phyloP scores from a whole-genome alignment of 352 stramenopile species.

The Globisporangium recalcitrans region DNA sequence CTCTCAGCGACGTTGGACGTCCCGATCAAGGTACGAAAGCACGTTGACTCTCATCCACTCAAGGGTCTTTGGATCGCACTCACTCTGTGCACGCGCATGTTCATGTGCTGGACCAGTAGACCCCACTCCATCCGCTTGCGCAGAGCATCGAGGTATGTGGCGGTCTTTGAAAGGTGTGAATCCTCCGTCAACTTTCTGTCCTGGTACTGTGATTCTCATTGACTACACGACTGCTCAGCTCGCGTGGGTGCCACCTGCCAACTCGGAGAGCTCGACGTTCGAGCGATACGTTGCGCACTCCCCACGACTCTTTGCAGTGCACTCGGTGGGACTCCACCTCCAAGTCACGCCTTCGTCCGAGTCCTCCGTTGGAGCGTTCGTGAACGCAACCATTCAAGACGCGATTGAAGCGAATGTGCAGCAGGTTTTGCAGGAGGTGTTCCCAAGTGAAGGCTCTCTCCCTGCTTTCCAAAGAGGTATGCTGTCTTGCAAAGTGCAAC shows the following conservation, averaged over 20 bases:
- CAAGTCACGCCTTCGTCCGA: slow-evolving; percentile 10
- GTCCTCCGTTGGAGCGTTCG: slow-evolving; percentile 2
- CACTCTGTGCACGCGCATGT: too few relatives aligned
- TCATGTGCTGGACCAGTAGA: background rate
- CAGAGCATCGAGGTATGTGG: slow-evolving; percentile 31
- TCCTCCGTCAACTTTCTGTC: too few relatives aligned
- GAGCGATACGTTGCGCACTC: slow-evolving; percentile 26
- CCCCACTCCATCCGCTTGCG: slow-evolving; percentile 26
- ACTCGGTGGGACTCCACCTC: slow-evolving; percentile 32
- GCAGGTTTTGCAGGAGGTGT: slow-evolving; percentile 16
- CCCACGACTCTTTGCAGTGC: slow-evolving; percentile 18
- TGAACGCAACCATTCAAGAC: slow-evolving; percentile 19
- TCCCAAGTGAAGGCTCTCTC: slow-evolving; percentile 18
- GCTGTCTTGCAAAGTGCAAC: too few relatives aligned
- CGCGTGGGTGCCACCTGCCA: slow-evolving; percentile 22
- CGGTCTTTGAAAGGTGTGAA: background rate
- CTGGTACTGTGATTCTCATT: background rate
- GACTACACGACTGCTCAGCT: slow-evolving; percentile 21
- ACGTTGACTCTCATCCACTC: background rate
- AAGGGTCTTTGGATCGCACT: too few relatives aligned
- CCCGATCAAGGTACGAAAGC: slow-evolving; percentile 15
- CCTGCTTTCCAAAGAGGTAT: slow-evolving; percentile 18
- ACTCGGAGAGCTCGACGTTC: slow-evolving; percentile 32
- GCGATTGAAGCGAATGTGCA: slow-evolving; percentile 34
- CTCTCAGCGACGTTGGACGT: slow-evolving; percentile 18